A percentile compares a stretch with the other conserved stretches of the same genome.
Conservation (phyloP, 768 basidiomycete genomes). For the Scleroderma citrinum region DNA sequence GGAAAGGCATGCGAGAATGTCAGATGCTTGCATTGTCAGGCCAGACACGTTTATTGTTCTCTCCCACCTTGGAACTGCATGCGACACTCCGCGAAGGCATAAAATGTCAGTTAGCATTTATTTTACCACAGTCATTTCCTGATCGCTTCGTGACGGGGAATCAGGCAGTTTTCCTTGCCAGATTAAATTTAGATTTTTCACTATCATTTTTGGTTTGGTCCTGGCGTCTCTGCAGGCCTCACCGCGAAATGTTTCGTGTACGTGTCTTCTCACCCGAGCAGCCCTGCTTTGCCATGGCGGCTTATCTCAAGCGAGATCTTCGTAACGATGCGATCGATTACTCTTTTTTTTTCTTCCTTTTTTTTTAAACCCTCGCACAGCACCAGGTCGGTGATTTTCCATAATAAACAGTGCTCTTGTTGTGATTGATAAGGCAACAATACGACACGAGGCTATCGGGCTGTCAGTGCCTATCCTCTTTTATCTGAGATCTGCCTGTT, state of each 20-base stretch:
- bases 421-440: slow-evolving; percentile 14
- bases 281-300: not conserved
- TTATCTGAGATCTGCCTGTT: slow-evolving; percentile 1
- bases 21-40: slow-evolving; percentile 2
- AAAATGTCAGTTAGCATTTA: slow-evolving; percentile 14
- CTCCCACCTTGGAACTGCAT: slow-evolving; percentile 1
- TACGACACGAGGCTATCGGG: slow-evolving; percentile 9
- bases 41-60: slow-evolving; percentile 6
- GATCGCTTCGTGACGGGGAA: slow-evolving; percentile 1
- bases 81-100: slow-evolving; percentile 23
- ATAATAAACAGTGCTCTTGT: slow-evolving; percentile 23
- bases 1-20: not conserved
- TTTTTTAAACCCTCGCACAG: not conserved
- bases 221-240: not conserved
- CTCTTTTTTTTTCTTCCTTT: not conserved
- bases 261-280: not conserved
- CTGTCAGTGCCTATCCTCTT: slow-evolving; percentile 1
- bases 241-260: not conserved
- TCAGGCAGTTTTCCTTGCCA: not conserved
- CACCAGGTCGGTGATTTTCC: slow-evolving; percentile 5
- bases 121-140: slow-evolving; percentile 9
- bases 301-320: not conserved
- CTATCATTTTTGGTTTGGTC: not conserved
- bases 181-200: slow-evolving; percentile 1
- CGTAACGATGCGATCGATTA: not conserved